Conservation (phyloP, 75 land plant species). For the Picea sitchensis region DNA sequence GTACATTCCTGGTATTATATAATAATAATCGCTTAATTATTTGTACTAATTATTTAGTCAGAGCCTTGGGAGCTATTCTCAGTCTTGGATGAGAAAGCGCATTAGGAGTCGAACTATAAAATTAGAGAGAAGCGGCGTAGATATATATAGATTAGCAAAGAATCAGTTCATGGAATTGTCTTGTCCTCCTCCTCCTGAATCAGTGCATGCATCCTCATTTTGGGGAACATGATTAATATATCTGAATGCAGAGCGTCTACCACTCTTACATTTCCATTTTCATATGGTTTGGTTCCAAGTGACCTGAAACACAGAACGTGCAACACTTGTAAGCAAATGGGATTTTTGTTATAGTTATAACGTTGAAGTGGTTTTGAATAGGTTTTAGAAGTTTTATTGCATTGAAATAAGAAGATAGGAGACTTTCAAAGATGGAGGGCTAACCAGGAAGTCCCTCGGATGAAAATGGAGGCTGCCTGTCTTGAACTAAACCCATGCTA, state of each 20-base stretch:
- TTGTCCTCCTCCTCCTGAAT: not conserved
- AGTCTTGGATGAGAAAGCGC: not conserved
- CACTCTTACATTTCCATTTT: constrained; percentile 10
- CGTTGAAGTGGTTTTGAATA: not conserved
- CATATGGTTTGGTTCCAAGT: constrained; percentile 3
- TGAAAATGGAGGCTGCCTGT: constrained; percentile 30
- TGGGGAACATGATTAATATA: not conserved
- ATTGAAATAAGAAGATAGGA: not conserved
- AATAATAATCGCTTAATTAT: not conserved
- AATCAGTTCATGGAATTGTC: not conserved
- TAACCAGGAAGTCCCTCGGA: constrained; percentile 51
- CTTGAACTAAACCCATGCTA: constrained; percentile 31
- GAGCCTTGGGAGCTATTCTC: constrained; percentile 8
- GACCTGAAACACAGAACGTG: constrained; percentile 2
- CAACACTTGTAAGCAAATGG: not conserved
- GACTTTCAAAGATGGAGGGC: not conserved
- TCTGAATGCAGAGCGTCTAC: not conserved
- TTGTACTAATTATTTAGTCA: not conserved
- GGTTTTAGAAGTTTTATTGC: no score
- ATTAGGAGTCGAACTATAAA: constrained; percentile 1
- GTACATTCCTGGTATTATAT: no score
- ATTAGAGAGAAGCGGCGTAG: constrained; percentile 3
- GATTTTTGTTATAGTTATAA: not conserved
- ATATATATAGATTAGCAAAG: not conserved
- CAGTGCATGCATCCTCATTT: not conserved